Percentiles rank a stretch among this genome's conserved stretches.
These are phyloP conservation scores for maize (Zea mays) DNA, from an alignment of 176 grass and related monocot genomes.

Conservation along the genomic window DNA sequence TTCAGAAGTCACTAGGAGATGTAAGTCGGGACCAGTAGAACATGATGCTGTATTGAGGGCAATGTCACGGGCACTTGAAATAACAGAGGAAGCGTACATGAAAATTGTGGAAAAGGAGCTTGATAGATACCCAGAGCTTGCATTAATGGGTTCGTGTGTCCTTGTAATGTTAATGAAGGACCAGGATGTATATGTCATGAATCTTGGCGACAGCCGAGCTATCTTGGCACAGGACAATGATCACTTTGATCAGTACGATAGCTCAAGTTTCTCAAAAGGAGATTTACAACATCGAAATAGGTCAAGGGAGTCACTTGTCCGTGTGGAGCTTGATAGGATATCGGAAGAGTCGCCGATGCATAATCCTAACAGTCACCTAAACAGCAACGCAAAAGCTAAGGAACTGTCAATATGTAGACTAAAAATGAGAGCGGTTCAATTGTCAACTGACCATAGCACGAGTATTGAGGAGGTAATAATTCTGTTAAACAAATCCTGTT, in stretches of 20 bases:
- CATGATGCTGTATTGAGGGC: conserved; percentile 81
- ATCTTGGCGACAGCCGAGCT: conserved; percentile 84
- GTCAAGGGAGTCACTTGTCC: conserved; percentile 80
- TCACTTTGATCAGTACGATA: conserved; percentile 56
- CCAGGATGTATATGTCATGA: conserved; percentile 95
- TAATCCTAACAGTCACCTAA: conserved; percentile 61
- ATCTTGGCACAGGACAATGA: conserved; percentile 86
- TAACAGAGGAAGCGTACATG: conserved; percentile 82
- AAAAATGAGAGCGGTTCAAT: conserved; percentile 68
- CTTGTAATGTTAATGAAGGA: conserved; percentile 98
- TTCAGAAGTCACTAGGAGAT: conserved; percentile 58
- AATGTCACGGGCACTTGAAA: conserved; percentile 78
- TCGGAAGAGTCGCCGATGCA: conserved; percentile 88
- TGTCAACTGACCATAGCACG: conserved; percentile 83
- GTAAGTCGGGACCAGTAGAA: conserved; percentile 84
- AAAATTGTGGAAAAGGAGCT: conserved; percentile 81
- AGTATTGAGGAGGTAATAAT: conserved; percentile 78
- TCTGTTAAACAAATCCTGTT: conserved; percentile 14
- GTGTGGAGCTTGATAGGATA: conserved; percentile 83
- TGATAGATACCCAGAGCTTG: conserved; percentile 76
- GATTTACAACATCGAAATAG: conserved; percentile 56
- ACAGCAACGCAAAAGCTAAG: conserved; percentile 58
- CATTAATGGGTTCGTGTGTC: conserved; percentile 87
- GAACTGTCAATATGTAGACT: conserved; percentile 76
- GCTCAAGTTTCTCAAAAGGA: conserved; percentile 50